Base-by-base conservation (phyloP, 257 asterid genomes). In the Pogostemon cablin region DNA sequence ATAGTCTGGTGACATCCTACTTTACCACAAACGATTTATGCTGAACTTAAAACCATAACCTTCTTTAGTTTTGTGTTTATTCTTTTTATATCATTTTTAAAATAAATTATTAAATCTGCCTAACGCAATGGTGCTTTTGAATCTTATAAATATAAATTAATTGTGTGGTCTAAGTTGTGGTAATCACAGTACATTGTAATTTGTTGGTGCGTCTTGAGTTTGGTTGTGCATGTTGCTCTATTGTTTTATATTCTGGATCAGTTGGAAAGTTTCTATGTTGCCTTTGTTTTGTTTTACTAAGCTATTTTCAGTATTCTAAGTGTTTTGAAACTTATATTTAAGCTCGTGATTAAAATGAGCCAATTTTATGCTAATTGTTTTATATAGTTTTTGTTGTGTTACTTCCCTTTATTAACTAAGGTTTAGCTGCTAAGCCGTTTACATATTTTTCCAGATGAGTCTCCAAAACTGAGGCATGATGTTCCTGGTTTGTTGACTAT, bases 401-500 rank as follows among this genome's bases (percentile, higher is more conserved):
- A 12, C 4, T 8, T 20, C 75, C 1, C 43, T 63, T 35, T 53
- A 57, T 35, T 44, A 17, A 35, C 40, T 42, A 61, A 49, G 34
- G 44, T 6, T 35, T 76, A 74, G 73, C 78, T 65, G 38, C 55
- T 76, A 64, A 72, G 39, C 20, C 65, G 65, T 59, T 25, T 68
- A 9, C 4, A 43, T 68, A 17, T 71, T 37, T 84, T 82, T 61
- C 32, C 92, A 95, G 99, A 86, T 54, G 99, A 95, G 79, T 77
- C 83, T 62, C 84, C 97, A 0, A 95, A 88, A 75, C 83, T 89
- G 79, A 91, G 83, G 72, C 99, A 95, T 81, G 98, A 95, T 58
- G 71, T 80, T 41, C 89, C 92, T 62, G 99, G 98, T 75, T 87
- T 95, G 75, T 82, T 95, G 62, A 86, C 99, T 25, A 95, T 95